Percentiles rank a stretch among this genome's conserved stretches.
These are phyloP conservation scores for Penicillium cataractarum DNA, from an alignment of 495 filamentous ascomycete species.

Conservation along the genomic window DNA sequence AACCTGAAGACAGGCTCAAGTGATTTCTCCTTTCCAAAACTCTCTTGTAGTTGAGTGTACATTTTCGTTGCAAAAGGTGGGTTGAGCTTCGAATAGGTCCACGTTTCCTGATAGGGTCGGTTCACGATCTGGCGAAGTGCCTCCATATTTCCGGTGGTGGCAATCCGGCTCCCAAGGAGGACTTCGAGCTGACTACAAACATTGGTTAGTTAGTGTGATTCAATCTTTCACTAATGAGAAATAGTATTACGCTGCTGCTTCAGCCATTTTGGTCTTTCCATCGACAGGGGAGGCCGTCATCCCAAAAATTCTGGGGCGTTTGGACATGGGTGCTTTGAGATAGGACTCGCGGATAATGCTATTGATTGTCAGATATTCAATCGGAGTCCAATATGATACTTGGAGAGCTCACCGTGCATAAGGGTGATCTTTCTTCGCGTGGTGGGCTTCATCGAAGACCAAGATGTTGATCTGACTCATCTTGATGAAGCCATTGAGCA, in stretches of 20 bases:
- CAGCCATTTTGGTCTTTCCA: constrained; percentile 67
- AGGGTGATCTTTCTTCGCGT: constrained; percentile 91
- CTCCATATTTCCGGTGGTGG: constrained; percentile 71
- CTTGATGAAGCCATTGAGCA: constrained; percentile 78
- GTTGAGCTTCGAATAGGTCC: constrained; percentile 57
- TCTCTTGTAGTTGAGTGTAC: constrained; percentile 54
- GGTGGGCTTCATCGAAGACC: constrained; percentile 96
- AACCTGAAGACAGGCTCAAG: constrained; percentile 64
- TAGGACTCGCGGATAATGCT: constrained; percentile 91
- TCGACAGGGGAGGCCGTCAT: constrained; percentile 99
- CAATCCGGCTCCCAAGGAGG: constrained; percentile 78
- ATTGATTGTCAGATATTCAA: not conserved
- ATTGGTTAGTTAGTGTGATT: constrained; percentile 18
- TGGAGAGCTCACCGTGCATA: constrained; percentile 66
- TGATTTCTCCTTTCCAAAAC: constrained; percentile 58
- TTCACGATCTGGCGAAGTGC: constrained; percentile 62
- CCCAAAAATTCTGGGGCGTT: constrained; percentile 81
- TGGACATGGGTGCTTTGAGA: constrained; percentile 42
- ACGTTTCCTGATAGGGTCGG: constrained; percentile 62
- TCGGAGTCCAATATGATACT: not conserved
- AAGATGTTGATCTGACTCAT: constrained; percentile 88
- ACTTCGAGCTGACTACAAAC: constrained; percentile 67
- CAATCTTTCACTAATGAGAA: not conserved
- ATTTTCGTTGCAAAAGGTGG: constrained; percentile 66
- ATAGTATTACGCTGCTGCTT: constrained; percentile 61